Percentiles rank a stretch among this genome's conserved stretches.
Evolutionary conservation across 805 yeast genomes (phyloP).

Genomic region (Yamadazyma sp.): DNA sequence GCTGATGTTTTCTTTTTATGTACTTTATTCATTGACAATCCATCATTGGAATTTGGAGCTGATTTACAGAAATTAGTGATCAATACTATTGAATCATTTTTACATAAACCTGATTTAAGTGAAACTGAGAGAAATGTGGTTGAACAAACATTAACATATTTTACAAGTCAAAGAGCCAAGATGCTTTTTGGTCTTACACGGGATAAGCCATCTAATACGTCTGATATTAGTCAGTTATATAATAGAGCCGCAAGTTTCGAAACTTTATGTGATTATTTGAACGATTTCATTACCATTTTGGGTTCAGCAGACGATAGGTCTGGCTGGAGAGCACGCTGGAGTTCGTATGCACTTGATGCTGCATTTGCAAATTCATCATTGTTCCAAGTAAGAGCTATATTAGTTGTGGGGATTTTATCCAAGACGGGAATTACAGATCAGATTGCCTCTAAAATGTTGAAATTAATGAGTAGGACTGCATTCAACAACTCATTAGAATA

Average conservation of each 20-base stretch:
- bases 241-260: conserved; percentile 51
- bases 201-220: conserved; percentile 39
- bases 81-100: conserved; percentile 68
- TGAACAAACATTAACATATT: conserved; percentile 43
- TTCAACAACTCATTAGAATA: conserved; percentile 24
- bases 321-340: conserved; percentile 65
- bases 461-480: conserved; percentile 22
- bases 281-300: conserved; percentile 49
- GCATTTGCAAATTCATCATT: conserved; percentile 56
- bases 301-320: conserved; percentile 45
- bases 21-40: conserved; percentile 55
- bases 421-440: conserved; percentile 60
- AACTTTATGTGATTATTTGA: conserved; percentile 53
- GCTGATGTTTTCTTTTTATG: conserved; percentile 71
- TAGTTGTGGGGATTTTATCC: conserved; percentile 68
- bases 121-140: conserved; percentile 36
- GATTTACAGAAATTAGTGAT: conserved; percentile 59
- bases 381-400: conserved; percentile 63
- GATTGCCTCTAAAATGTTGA: conserved; percentile 33
- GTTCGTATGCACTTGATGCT: conserved; percentile 59
- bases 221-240: conserved; percentile 32
- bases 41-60: conserved; percentile 53
- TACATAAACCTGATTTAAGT: conserved; percentile 53
- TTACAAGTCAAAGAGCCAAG: conserved; percentile 62
- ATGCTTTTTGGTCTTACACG: conserved; percentile 69